A percentile compares a stretch with the other conserved stretches of the same genome.
phyloP scores from a whole-genome alignment of 768 basidiomycete species.

The Hypholoma fasciculare region DNA sequence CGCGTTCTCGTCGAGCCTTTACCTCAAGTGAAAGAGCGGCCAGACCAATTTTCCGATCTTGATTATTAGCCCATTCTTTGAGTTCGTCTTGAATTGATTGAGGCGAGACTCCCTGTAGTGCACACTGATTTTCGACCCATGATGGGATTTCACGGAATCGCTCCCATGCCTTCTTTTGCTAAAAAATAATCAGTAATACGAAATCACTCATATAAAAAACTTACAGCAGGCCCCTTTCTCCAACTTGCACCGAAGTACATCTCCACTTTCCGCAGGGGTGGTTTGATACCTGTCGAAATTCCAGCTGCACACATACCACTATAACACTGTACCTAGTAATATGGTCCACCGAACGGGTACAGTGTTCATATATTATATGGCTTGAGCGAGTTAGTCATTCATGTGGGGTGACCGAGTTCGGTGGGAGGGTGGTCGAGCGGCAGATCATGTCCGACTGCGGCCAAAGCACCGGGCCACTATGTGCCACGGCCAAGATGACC shows the following conservation, averaged over 20 bases:
- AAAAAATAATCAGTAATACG: slow-evolving; percentile 19
- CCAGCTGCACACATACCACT: neutral
- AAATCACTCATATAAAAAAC: slow-evolving; percentile 3
- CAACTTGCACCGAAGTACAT: slow-evolving; percentile 17
- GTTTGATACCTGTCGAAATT: slow-evolving; percentile 23
- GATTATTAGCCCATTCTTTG: neutral
- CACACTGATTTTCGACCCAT: slow-evolving; percentile 12
- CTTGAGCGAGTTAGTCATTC: too few relatives aligned
- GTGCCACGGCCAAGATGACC: too few relatives aligned
- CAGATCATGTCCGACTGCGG: too few relatives aligned
- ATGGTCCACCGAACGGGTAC: too few relatives aligned
- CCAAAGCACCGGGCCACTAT: too few relatives aligned
- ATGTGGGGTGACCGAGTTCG: too few relatives aligned
- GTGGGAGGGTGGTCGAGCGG: too few relatives aligned
- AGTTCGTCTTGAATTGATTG: slow-evolving; percentile 6
- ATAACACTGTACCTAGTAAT: too few relatives aligned
- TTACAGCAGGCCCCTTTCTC: slow-evolving; percentile 44
- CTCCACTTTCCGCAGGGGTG: slow-evolving; percentile 23
- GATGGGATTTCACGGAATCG: slow-evolving; percentile 23
- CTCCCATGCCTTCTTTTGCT: slow-evolving; percentile 22
- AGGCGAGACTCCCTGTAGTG: slow-evolving; percentile 2
- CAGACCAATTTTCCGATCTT: neutral
- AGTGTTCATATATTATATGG: too few relatives aligned
- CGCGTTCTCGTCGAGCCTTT: too few relatives aligned
- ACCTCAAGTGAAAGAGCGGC: too few relatives aligned